A percentile compares a stretch with the other conserved stretches of the same genome.
Evolutionary conservation across 2,329 filamentous ascomycete species (phyloP).

Genomic region (Aschersonia sp.): DNA sequence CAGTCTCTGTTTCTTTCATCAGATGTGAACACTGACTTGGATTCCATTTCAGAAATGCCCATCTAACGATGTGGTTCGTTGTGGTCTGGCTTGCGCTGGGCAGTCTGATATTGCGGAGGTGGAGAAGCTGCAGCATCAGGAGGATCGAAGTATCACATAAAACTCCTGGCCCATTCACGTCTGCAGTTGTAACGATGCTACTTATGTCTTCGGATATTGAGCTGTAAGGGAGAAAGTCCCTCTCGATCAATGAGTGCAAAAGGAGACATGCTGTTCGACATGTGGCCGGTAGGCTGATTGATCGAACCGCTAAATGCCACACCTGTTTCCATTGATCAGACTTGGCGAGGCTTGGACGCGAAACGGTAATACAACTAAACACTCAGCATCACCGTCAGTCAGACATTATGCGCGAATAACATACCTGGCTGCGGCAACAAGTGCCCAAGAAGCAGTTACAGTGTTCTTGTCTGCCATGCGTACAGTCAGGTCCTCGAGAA

Average conservation of each 20-base stretch:
- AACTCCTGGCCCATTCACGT: constrained; percentile 64
- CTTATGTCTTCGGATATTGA: constrained; percentile 55
- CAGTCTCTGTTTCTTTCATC: neutral
- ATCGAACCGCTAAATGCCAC: constrained; percentile 62
- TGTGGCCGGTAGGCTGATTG: constrained; percentile 52
- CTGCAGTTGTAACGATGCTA: constrained; percentile 59
- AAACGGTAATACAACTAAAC: constrained; percentile 16
- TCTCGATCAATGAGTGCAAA: constrained; percentile 51
- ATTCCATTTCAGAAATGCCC: constrained; percentile 72
- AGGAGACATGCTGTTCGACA: constrained; percentile 67
- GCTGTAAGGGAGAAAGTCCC: constrained; percentile 51
- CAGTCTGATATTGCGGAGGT: constrained; percentile 49
- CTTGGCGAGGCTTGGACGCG: constrained; percentile 18
- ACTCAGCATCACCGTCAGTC: constrained; percentile 7
- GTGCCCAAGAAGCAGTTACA: constrained; percentile 60
- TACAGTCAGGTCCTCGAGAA: constrained; percentile 42
- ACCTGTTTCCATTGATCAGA: constrained; percentile 48
- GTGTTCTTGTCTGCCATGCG: constrained; percentile 56
- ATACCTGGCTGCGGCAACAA: constrained; percentile 69
- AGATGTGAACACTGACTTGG: constrained; percentile 41
- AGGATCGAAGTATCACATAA: constrained; percentile 67
- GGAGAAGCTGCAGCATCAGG: constrained; percentile 57
- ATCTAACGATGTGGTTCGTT: constrained; percentile 59
- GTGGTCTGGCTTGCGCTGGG: constrained; percentile 54
- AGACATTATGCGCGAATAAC: constrained; percentile 7